These are phyloP conservation scores for Sporothrix phasma DNA, from an alignment of 2,329 filamentous ascomycete species.

Conservation along the genomic window DNA sequence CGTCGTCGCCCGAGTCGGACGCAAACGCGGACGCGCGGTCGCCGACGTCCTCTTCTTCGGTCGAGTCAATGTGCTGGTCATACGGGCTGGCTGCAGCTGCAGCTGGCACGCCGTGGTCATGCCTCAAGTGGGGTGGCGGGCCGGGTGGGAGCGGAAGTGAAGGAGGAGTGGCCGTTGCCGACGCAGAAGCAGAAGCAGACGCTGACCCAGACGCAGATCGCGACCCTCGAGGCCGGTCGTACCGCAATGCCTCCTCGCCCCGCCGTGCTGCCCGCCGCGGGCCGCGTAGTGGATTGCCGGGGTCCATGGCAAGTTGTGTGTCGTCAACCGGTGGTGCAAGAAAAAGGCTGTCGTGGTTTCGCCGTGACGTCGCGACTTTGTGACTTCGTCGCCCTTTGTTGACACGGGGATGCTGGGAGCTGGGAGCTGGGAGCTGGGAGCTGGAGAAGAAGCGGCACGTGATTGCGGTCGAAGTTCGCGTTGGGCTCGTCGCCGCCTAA, in stretches of 20 bases:
- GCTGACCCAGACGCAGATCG: not conserved
- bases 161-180: not conserved
- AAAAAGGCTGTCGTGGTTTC: not conserved
- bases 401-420: not conserved
- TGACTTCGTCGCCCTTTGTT: too few species aligned
- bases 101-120: not conserved
- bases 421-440: not conserved
- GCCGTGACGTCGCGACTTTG: too few species aligned
- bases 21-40: too few species aligned
- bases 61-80: not conserved
- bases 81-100: not conserved
- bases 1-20: not conserved
- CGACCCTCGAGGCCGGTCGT: not conserved
- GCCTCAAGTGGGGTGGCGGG: not conserved
- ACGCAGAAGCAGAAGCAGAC: not conserved
- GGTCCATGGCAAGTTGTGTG: conserved; percentile 14
- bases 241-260: conserved; percentile 10
- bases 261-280: conserved; percentile 13
- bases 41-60: not conserved
- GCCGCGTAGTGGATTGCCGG: conserved; percentile 15
- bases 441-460: conserved; percentile 14
- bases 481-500: too few species aligned
- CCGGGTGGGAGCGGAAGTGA: not conserved
- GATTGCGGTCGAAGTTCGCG: conserved; percentile 19
- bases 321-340: not conserved